Conservation (phyloP, 202 grass and related monocot species). For the Zoysia matrella region DNA sequence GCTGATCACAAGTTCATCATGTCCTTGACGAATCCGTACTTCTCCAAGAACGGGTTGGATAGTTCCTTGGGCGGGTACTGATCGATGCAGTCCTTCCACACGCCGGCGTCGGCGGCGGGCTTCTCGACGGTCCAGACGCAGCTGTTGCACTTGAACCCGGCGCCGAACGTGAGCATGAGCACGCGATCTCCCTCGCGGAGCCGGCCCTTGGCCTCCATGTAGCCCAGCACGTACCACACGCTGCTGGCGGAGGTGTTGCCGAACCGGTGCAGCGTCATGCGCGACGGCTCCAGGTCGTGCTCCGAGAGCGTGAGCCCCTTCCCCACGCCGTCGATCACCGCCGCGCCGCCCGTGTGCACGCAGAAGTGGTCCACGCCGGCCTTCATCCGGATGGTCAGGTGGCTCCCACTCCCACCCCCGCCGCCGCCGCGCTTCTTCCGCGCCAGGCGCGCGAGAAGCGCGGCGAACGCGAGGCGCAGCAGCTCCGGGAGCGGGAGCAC, state of each 20-base stretch:
- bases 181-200: conserved; percentile 63
- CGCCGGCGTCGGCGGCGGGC: conserved; percentile 49
- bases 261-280: conserved; percentile 92
- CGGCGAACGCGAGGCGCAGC: conserved; percentile 52
- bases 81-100: conserved; percentile 75
- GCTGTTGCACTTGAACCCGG: conserved; percentile 98
- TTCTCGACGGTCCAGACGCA: conserved; percentile 77
- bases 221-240: conserved; percentile 85
- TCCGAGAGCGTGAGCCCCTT: conserved; percentile 65
- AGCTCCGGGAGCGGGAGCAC: conserved; percentile 71
- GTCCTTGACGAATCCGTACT: conserved; percentile 88
- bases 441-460: conserved; percentile 22
- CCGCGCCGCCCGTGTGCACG: conserved; percentile 79
- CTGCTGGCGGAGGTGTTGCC: conserved; percentile 96
- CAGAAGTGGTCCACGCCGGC: conserved; percentile 84
- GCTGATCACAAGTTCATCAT: conserved; percentile 41
- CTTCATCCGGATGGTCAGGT: conserved; percentile 55
- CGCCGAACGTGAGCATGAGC: conserved; percentile 96
- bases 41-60: conserved; percentile 75
- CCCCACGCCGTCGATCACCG: conserved; percentile 84
- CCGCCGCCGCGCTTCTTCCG: background rate
- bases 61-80: conserved; percentile 67
- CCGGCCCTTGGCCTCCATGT: conserved; percentile 83
- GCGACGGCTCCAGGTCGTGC: conserved; percentile 76
- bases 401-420: background rate